phyloP scores from a whole-genome alignment of 2,329 filamentous ascomycete genomes.

The Bipolaris zeicola region DNA sequence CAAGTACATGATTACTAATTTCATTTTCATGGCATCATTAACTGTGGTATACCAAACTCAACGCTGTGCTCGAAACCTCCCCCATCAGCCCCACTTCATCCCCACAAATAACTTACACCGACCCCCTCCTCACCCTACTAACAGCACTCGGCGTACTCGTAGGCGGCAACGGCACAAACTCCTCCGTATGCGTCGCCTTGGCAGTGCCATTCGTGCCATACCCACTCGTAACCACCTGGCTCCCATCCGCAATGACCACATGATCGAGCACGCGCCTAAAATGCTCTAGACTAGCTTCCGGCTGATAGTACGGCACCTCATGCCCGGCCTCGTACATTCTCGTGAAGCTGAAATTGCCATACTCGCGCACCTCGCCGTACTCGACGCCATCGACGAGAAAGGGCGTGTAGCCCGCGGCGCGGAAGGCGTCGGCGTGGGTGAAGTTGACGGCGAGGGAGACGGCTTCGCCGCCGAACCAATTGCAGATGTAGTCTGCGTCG shows the following conservation, averaged over 20 bases:
- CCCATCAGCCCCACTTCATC: too few relatives aligned
- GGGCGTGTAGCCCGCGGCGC: slow-evolving; percentile 73
- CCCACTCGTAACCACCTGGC: slow-evolving; percentile 30
- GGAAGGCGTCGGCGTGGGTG: slow-evolving; percentile 58
- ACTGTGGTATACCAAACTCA: too few relatives aligned
- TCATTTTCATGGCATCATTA: too few relatives aligned
- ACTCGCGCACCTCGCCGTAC: slow-evolving; percentile 73
- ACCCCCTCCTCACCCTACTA: slow-evolving; percentile 1
- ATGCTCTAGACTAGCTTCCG: slow-evolving; percentile 36
- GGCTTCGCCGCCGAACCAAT: slow-evolving; percentile 75
- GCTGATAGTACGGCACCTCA: slow-evolving; percentile 54
- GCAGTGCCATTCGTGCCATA: slow-evolving; percentile 42
- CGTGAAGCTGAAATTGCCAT: slow-evolving; percentile 66
- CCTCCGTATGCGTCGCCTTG: slow-evolving; percentile 39
- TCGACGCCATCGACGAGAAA: slow-evolving; percentile 65
- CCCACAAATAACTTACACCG: neutral
- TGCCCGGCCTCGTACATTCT: slow-evolving; percentile 61
- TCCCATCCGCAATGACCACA: slow-evolving; percentile 39
- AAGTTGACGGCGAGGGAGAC: slow-evolving; percentile 65
- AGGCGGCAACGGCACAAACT: slow-evolving; percentile 35
- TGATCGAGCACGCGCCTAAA: slow-evolving; percentile 39
- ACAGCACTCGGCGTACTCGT: slow-evolving; percentile 19
- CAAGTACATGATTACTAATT: too few relatives aligned
- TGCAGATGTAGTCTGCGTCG: slow-evolving; percentile 64
- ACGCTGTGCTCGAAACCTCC: too few relatives aligned